phyloP scores from a whole-genome alignment of 108 stramenopile species.

The Nitzschia putrida region DNA sequence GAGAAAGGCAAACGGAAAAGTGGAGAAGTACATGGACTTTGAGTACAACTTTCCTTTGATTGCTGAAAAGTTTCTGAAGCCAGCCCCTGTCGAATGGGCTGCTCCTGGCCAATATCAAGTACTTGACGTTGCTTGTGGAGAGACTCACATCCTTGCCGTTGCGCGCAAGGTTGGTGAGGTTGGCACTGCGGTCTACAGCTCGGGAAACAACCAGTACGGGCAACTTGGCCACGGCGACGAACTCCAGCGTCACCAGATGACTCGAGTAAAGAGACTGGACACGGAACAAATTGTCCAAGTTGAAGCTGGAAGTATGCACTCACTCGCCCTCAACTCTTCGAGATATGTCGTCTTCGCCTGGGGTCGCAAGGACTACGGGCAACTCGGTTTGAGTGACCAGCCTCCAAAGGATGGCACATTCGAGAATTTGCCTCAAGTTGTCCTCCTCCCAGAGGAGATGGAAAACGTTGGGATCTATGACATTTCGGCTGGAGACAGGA shows the following conservation, averaged over 20 bases:
- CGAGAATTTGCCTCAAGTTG: conserved; percentile 36
- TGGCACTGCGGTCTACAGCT: conserved; percentile 53
- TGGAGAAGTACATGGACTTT: background rate
- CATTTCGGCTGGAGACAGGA: conserved; percentile 53
- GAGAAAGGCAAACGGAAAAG: background rate
- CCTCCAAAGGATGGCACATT: conserved; percentile 2
- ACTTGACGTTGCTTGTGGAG: conserved; percentile 75
- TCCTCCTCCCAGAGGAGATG: conserved; percentile 43
- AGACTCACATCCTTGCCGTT: conserved; percentile 80
- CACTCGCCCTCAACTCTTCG: conserved; percentile 59
- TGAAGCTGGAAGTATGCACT: conserved; percentile 74
- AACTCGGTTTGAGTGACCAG: conserved; percentile 59
- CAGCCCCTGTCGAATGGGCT: conserved; percentile 29
- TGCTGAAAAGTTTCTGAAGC: conserved; percentile 39
- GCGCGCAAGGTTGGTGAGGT: conserved; percentile 43
- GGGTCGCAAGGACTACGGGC: conserved; percentile 87
- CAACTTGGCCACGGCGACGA: conserved; percentile 86
- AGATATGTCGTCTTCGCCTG: conserved; percentile 68
- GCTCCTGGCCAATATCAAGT: conserved; percentile 32
- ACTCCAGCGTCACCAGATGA: conserved; percentile 35
- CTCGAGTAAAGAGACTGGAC: conserved; percentile 39
- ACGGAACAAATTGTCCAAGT: conserved; percentile 59
- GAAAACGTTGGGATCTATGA: conserved; percentile 8
- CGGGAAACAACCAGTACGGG: conserved; percentile 90
- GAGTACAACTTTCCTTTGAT: conserved; percentile 12